Base-by-base conservation (phyloP, 2,329 filamentous ascomycete genomes). In the Colletotrichum tofieldiae region DNA sequence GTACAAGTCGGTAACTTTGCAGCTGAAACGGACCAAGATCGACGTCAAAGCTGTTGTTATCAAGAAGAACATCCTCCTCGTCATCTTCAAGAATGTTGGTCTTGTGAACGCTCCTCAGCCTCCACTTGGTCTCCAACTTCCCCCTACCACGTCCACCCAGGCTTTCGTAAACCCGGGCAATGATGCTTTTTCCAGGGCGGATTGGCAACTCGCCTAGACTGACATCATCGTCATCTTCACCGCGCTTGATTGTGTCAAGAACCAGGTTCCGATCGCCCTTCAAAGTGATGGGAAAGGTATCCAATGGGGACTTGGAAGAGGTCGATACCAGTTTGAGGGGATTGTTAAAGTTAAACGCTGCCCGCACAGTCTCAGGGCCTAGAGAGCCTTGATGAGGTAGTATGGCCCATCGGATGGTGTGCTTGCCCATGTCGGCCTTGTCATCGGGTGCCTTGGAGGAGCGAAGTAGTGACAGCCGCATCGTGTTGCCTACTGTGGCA, bases 371-470 rank as follows among this genome's bases (percentile, higher is more conserved):
- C 52, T 84, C 81, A 37, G 87, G 79, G 73, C 88, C 86, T 5
- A 93, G 84, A 1, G 84, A 77, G 7, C 91, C 91, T 0, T 80
- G 74, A 77, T 93, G 91, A 4, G 91, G 91, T 77, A 93, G 83
- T 72, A 93, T 91, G 11, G 90, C 91, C 83, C 91, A 93, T 71
- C 89, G 88, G 75, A 93, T 91, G 72, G 84, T 84, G 79, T 93
- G 91, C 63, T 82, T 84, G 49, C 90, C 91, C 90, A 93, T 93
- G 76, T 93, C 91, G 43, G 91, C 91, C 75, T 92, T 88, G 1
- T 86, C 91, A 77, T 93, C 91, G 0, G 91, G 91, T 0, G 91
- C 91, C 76, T 93, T 93, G 18, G 91, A 88, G 1, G 91, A 88
- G 12, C 91, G 87, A 11, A 93, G 84, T 14, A 93, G 83, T 32